Evolutionary conservation across 2,329 filamentous ascomycete genomes (phyloP).

Genomic region (Huntiella savannae): DNA sequence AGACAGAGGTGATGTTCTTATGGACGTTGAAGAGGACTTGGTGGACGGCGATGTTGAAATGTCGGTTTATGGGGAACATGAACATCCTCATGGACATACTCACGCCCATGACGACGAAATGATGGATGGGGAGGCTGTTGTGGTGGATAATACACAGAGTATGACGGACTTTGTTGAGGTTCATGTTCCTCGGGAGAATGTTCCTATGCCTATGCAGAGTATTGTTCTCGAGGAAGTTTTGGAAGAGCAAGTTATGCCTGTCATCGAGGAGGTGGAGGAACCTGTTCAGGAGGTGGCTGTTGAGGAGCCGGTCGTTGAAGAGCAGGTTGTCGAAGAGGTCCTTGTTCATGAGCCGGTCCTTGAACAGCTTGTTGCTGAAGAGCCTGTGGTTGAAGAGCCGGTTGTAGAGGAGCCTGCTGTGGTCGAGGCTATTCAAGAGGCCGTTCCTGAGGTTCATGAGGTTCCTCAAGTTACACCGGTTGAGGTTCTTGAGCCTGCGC

Average conservation of each 20-base stretch:
- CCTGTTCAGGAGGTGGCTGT: not conserved
- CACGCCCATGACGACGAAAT: no score
- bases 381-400: not conserved
- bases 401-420: not conserved
- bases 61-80: conserved; percentile 1
- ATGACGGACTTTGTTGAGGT: conserved; percentile 3
- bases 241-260: not conserved
- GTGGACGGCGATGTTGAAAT: conserved; percentile 7
- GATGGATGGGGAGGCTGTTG: not conserved
- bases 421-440: not conserved
- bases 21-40: conserved; percentile 1
- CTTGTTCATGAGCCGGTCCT: not conserved
- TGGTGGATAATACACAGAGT: not conserved
- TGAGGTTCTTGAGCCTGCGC: no score
- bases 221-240: not conserved
- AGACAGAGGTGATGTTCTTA: conserved; percentile 1
- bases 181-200: not conserved
- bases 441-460: not conserved
- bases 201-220: not conserved
- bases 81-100: no score
- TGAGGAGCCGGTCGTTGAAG: not conserved
- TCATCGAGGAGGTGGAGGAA: no score
- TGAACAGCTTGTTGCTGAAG: not conserved
- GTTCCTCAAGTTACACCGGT: not conserved
- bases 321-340: conserved; percentile 1